phyloP scores from a whole-genome alignment of 345 rosid species.

The Toxicodendron radicans region DNA sequence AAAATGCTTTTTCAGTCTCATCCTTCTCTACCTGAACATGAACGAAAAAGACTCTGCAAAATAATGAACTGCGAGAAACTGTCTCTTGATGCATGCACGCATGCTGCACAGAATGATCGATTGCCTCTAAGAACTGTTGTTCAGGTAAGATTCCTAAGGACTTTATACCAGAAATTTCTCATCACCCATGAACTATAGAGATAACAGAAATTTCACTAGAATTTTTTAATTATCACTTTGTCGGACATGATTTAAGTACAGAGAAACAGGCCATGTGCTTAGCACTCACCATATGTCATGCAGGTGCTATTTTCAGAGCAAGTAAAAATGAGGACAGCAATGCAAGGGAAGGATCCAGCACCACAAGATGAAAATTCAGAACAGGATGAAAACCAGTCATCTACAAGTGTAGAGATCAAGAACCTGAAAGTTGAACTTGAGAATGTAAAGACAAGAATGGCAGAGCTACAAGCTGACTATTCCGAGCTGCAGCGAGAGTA shows the following conservation, averaged over 20 bases:
- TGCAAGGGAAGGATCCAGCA: conserved; percentile 55
- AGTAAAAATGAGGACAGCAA: conserved; percentile 68
- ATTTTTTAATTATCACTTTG: not conserved
- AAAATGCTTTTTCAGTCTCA: conserved; percentile 54
- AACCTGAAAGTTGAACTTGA: conserved; percentile 60
- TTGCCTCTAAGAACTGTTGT: conserved; percentile 75
- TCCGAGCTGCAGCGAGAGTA: conserved; percentile 62
- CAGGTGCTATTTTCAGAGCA: conserved; percentile 84
- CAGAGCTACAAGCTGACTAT: conserved; percentile 64
- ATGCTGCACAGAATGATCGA: conserved; percentile 94
- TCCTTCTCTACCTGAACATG: conserved; percentile 68
- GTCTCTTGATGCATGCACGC: conserved; percentile 85
- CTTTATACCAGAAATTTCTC: conserved; percentile 4
- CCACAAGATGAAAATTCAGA: conserved; percentile 38
- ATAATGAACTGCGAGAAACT: conserved; percentile 71
- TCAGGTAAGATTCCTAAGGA: conserved; percentile 54
- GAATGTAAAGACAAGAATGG: conserved; percentile 54
- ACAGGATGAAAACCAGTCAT: conserved; percentile 38
- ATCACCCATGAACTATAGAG: not conserved
- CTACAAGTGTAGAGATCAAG: conserved; percentile 50
- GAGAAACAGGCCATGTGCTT: not conserved
- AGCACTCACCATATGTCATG: conserved; percentile 15
- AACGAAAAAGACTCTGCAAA: conserved; percentile 72
- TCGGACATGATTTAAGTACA: no score
- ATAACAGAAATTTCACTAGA: not conserved